A percentile compares a stretch with the other conserved stretches of the same genome.
Evolutionary conservation across 2,329 filamentous ascomycete species (phyloP).

Genomic region (Fusarium circinatum): DNA sequence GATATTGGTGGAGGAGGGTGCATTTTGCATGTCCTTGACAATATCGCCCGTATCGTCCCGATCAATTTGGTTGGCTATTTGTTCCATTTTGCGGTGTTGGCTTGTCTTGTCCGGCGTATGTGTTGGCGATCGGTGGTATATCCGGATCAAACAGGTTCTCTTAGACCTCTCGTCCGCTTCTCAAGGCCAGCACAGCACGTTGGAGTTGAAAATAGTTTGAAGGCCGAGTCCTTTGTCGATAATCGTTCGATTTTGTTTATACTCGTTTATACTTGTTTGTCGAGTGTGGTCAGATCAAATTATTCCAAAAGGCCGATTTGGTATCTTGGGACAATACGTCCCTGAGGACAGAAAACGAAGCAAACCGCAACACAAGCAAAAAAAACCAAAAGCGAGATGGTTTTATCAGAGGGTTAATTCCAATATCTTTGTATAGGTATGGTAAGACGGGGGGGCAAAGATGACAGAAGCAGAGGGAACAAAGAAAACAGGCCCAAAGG

Average conservation of each 20-base stretch:
- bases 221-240: neutral
- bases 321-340: constrained; percentile 16
- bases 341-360: constrained; percentile 11
- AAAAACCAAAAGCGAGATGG: constrained; percentile 4
- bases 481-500: constrained; percentile 25
- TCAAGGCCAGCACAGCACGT: neutral
- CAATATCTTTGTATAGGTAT: neutral
- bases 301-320: neutral
- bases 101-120: neutral
- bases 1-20: neutral
- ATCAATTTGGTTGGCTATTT: constrained; percentile 1
- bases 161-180: neutral
- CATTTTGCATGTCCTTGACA: neutral
- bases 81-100: constrained; percentile 16
- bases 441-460: constrained; percentile 6
- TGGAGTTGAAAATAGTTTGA: neutral
- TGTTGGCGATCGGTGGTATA: neutral
- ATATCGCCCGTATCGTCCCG: constrained; percentile 1
- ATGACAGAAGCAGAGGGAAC: constrained; percentile 16
- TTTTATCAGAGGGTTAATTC: neutral
- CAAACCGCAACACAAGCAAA: neutral
- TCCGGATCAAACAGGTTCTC: neutral
- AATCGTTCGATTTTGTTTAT: constrained; percentile 6
- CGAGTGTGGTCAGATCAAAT: neutral
- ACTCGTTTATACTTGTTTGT: neutral